Evolutionary conservation across 805 yeast species (phyloP).

Genomic region (Candida montana): DNA sequence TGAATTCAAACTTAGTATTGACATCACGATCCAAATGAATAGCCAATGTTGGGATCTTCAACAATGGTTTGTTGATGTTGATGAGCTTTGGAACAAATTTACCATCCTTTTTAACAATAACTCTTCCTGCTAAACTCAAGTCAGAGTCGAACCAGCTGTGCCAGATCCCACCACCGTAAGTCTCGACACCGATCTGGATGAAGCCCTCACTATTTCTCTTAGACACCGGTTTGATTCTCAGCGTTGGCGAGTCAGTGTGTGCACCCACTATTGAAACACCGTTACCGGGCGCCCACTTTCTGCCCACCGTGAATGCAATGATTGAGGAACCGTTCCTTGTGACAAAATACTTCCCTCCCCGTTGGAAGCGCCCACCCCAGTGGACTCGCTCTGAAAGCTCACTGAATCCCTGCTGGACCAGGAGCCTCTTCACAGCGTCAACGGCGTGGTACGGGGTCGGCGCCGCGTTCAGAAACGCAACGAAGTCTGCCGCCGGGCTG

Average conservation of each 20-base stretch:
- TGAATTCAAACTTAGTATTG: conserved; percentile 76
- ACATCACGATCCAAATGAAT: conserved; percentile 82
- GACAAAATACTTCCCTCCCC: conserved; percentile 70
- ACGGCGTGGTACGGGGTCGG: conserved; percentile 97
- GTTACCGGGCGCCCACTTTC: conserved; percentile 64
- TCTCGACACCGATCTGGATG: conserved; percentile 86
- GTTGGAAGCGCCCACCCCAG: conserved; percentile 56
- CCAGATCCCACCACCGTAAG: conserved; percentile 95
- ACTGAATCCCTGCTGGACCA: conserved; percentile 58
- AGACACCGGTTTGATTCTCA: conserved; percentile 85
- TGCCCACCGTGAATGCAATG: conserved; percentile 82
- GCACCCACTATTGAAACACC: conserved; percentile 91
- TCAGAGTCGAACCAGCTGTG: conserved; percentile 98
- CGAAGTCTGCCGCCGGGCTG: conserved; percentile 42
- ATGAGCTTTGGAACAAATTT: conserved; percentile 60
- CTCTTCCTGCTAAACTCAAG: conserved; percentile 86
- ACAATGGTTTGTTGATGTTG: conserved; percentile 74
- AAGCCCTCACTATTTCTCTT: conserved; percentile 67
- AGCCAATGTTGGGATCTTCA: conserved; percentile 92
- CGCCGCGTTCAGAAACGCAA: conserved; percentile 72
- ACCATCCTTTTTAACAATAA: conserved; percentile 54
- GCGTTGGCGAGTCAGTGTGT: conserved; percentile 91
- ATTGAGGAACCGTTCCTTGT: conserved; percentile 88
- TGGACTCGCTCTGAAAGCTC: conserved; percentile 66
- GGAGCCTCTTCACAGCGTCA: conserved; percentile 48